phyloP scores from a whole-genome alignment of 2,329 filamentous ascomycete genomes.

The Aspergillus felis region DNA sequence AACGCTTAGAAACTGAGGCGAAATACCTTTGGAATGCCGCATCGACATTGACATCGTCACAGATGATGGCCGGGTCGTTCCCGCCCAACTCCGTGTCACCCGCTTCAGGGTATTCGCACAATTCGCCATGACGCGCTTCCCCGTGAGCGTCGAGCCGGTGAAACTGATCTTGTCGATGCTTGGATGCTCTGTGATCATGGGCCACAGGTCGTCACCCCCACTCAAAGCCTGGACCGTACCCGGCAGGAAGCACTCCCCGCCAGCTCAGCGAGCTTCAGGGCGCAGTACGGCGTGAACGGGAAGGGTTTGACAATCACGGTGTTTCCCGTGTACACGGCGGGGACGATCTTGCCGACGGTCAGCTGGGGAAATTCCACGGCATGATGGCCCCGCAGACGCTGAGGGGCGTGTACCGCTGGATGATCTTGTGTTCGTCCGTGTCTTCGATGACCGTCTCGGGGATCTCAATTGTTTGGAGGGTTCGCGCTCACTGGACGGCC shows the following conservation, averaged over 20 bases:
- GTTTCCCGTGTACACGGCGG: conserved; percentile 51
- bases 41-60: conserved; percentile 50
- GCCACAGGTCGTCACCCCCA: conserved; percentile 53
- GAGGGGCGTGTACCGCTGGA: conserved; percentile 35
- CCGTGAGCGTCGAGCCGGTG: conserved; percentile 53
- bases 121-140: conserved; percentile 49
- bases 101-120: conserved; percentile 52
- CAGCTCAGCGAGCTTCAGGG: conserved; percentile 53
- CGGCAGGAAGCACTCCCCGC: conserved; percentile 48
- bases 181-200: conserved; percentile 51
- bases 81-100: conserved; percentile 52
- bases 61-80: conserved; percentile 54
- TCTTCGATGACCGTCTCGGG: conserved; percentile 50
- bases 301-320: conserved; percentile 55
- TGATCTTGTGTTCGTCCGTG: conserved; percentile 34
- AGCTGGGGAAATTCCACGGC: conserved; percentile 55
- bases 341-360: conserved; percentile 49
- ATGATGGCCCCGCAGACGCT: conserved; percentile 52
- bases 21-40: conserved; percentile 35
- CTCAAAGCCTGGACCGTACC: conserved; percentile 55
- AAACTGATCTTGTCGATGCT: conserved; percentile 57
- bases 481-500: no score
- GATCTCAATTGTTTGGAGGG: no score
- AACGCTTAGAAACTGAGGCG: background rate
- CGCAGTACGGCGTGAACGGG: conserved; percentile 49